Base-by-base conservation (phyloP, 2,329 filamentous ascomycete genomes). In the Zymoseptoria crescenta region DNA sequence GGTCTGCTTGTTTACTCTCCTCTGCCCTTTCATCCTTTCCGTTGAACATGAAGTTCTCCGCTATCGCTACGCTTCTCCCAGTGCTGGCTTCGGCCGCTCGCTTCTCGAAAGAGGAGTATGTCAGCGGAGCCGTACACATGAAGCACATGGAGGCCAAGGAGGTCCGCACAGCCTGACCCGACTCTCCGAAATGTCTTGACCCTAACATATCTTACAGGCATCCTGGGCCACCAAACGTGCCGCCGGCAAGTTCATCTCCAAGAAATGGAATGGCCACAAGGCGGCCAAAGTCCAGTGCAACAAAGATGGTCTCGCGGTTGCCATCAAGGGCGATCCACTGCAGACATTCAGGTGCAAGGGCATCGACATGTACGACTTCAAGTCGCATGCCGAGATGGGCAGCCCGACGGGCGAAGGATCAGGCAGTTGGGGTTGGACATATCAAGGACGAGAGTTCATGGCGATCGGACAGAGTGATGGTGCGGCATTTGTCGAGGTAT, bases 391-490 rank as follows among this genome's bases (percentile, higher is more conserved):
- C 3, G 76, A 77, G 29, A 75, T 85, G 2, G 82, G 81, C 8
- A 80, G 78, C 62, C 70, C 66, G n/a, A 69, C 65, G 16, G 75
- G 74, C 20, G 74, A 76, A 56, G 76, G 76, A 8, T 76, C 74
- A 10, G 76, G 74, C 2, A 80, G 78, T 0, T 83, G 80, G 80
- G 81, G 81, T 2, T 83, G 80, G 80, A 80, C 79, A 0, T 79
- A 79, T 9, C 71, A 78, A 54, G 80, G 80, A 27, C 79, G 81
- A 27, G 81, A 83, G 60, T 82, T 83, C 58, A 75, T 80, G 52
- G 79, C 79, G 56, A 79, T 83, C 59, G 80, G 78, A 1, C 81
- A 83, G 64, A 75, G 75, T 29, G 81, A 83, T 62, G 81, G 81
- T 9, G 75, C 80, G 21, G 79, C 80, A 3, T 83, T 83, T 64